Evolutionary conservation across 78 protist species (phyloP), one percentile per base, ranked within the genome.

Genomic region (Dictyostelium intermedium): DNA sequence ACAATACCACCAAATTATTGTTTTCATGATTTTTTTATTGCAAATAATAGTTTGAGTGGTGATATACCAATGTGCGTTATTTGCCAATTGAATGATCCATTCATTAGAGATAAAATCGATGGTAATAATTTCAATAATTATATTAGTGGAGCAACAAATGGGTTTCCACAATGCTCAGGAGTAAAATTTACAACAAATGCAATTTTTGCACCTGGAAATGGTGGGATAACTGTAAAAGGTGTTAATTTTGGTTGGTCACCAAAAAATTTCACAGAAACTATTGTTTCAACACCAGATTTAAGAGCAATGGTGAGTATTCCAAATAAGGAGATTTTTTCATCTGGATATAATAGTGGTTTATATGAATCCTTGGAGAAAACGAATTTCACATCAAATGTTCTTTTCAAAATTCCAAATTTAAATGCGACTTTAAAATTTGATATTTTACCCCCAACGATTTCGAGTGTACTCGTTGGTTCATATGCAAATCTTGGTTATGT

Each of bases 71-170:
- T 25, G 53, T 79, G 84, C 32, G 14, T 47, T 27, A 9, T 79
- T 3, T 79, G 84, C 16, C 5, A 30, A 9, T 30, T 79, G 11
- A 50, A 30, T 11, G 30, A 27, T 79, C 1, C 37, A 79, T 5
- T 0, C 1, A 23, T 30, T 5, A 45, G 69, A 47, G 3, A 13
- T 1, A 35, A 16, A 14, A 30, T 79, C 0, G 5, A 30, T 47
- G 84, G 84, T 5, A 79, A 79, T 50, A 79, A 47, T 79, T 79
- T 79, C 20, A 47, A 11, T 27, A 79, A 79, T 47, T 79, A 79
- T 79, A 20, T n/a, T 11, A 39, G 30, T 79, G 41, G 37, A 5
- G 16, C 35, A 10, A 27, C 37, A 8, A 20, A 18, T 34, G 18
- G 13, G 10, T 39, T 47, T 7, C 84, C 84, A 25, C 18, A 3